Evolutionary conservation across 306 rosid genomes (phyloP), one percentile per base, ranked within the genome.

Genomic region (Quercus wislizeni): DNA sequence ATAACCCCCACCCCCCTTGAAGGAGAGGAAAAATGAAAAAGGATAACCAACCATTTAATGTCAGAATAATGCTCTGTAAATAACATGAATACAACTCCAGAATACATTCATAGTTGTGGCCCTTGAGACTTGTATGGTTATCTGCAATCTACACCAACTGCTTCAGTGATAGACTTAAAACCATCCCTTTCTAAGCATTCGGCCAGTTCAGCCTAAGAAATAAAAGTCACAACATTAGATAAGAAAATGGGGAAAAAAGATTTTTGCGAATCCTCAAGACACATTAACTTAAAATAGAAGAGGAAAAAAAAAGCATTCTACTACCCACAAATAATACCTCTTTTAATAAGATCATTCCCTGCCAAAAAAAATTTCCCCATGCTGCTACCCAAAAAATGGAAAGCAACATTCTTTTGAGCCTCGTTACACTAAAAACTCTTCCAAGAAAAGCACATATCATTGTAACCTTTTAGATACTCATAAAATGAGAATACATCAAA

Each of bases 121-220:
- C 51, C 18, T 58, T 20, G 54, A 54, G 7, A 25, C 25, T 58
- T 23, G 57, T 61, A 8, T 20, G 46, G 69, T 77, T 82, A 89
- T 83, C 94, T 86, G 81, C 86, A 91, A 80, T 95, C 99, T 72
- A 96, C 96, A 69, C 99, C 99, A 73, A 95, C 91, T 74, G 99
- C 99, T 23, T 92, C 99, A 67, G 80, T 5, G 58, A 95, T 17
- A 49, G 92, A 89, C 82, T 92, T 95, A 90, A 90, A 95, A 72
- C 99, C 99, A 74, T 95, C 99, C 86, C 88, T 88, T 85, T 95
- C 99, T 80, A 95, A 81, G 91, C 98, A 92, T 54, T 87, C 89
- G 8, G 94, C 89, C 57, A 95, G 78, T 79, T 95, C 99, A 49
- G 88, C 88, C 99, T 95, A 38, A 76, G 74, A 78, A 17, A 58